Base-by-base conservation (phyloP, 306 rosid species). In the Crataegus laevigata region DNA sequence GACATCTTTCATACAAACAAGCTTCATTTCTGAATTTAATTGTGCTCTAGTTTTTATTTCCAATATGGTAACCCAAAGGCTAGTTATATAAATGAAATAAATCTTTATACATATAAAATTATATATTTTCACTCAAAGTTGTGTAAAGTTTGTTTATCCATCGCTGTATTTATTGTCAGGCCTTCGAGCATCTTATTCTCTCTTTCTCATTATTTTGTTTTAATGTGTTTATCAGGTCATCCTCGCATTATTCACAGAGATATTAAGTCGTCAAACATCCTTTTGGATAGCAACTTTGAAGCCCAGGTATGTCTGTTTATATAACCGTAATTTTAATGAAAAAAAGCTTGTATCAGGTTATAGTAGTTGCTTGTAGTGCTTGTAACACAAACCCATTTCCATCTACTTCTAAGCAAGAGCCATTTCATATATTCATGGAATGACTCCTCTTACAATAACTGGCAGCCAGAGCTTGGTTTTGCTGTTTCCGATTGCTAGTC, bases 181-280 rank as follows among this genome's bases (percentile, higher is more conserved):
- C 17, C 38, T 47, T 26, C 25, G 28, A 59, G 28, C 2, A 14
- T 71, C 45, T 62, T 47, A 58, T 29, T 52, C 65, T 74, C 10
- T 42, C 58, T 61, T 14, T 66, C 66, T 40, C 15, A 52, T 34
- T 66, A 40, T 61, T 66, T 78, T 40, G 25, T 36, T 73, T 57
- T 77, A 69, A 71, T 85, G 69, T 79, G 65, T 66, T 81, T 87
- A 5, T 82, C 93, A 96, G 99, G 99, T 64, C 98, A 92, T 87
- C 99, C 98, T 21, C 99, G 98, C 87, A 88, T 96, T 81, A 96
- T 96, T 82, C 99, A 96, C 81, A 91, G 99, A 79, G 99, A 96
- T 79, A 96, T 96, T 59, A 96, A 96, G 85, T 92, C 99, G 73
- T 96, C 99, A 74, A 96, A 96, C 90, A 96, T 96, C 82, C 94